Conservation (phyloP, 805 yeast genomes). For the Isabelozyma pseudorhagii region DNA sequence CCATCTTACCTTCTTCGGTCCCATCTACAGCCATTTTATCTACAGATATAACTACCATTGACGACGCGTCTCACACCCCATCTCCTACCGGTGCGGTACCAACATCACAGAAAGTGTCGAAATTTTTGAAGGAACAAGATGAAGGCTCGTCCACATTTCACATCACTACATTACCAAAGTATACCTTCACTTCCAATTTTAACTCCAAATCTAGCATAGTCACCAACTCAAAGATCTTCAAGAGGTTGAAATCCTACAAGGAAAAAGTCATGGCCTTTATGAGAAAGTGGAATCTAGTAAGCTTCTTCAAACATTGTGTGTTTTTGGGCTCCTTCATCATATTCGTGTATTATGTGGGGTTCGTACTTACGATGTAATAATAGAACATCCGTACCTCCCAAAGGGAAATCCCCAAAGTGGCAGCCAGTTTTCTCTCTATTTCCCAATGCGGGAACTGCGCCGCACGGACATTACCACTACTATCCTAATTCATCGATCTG, state of each 20-base stretch:
- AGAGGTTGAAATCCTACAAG: not conserved
- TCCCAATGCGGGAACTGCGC: not conserved
- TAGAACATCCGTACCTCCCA: not conserved
- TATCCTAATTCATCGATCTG: not conserved
- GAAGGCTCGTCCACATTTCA: constrained; percentile 6
- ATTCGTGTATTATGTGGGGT: constrained; percentile 16
- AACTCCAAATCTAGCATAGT: not conserved
- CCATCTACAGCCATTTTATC: not conserved
- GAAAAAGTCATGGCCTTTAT: constrained; percentile 3
- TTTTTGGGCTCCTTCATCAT: constrained; percentile 16
- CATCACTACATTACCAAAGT: constrained; percentile 16
- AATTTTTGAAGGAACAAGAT: constrained; percentile 30
- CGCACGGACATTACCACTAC: not conserved
- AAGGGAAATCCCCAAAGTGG: not conserved
- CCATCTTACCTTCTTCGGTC: constrained; percentile 18
- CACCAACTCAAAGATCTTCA: constrained; percentile 4
- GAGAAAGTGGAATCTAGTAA: constrained; percentile 16
- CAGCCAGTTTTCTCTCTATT: no score
- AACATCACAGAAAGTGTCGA: constrained; percentile 20
- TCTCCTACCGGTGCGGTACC: constrained; percentile 7
- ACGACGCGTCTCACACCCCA: constrained; percentile 3
- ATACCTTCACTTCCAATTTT: constrained; percentile 17
- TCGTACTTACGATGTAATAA: constrained; percentile 16
- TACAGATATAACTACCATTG: not conserved
- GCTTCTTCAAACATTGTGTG: constrained; percentile 17